Conservation (phyloP, 345 rosid genomes). For the Heritiera littoralis region DNA sequence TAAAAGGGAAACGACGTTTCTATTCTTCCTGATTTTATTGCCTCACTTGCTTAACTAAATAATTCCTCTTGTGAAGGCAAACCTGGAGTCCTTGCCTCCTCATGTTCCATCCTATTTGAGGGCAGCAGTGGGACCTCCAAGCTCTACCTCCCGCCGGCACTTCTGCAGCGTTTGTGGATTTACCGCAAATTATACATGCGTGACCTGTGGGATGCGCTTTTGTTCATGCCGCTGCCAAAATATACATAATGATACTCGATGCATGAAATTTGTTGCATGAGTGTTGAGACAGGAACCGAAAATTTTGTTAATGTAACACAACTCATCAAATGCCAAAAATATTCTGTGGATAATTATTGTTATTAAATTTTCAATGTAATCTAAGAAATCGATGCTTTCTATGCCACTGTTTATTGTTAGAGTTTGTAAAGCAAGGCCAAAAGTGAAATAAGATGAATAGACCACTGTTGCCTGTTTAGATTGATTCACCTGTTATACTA, state of each 20-base stretch:
- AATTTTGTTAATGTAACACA: not conserved
- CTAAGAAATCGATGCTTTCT: not conserved
- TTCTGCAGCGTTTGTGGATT: constrained; percentile 88
- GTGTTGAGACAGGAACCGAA: constrained; percentile 10
- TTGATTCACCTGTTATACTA: too few relatives aligned
- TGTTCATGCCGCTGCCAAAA: constrained; percentile 79
- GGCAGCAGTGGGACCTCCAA: constrained; percentile 83
- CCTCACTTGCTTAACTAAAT: constrained; percentile 7
- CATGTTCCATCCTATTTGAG: constrained; percentile 78
- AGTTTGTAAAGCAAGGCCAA: too few relatives aligned
- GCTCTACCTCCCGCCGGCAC: constrained; percentile 73
- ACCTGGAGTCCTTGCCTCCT: constrained; percentile 76
- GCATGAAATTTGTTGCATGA: constrained; percentile 86
- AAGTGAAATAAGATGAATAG: too few relatives aligned
- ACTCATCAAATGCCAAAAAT: not conserved
- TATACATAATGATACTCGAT: constrained; percentile 84
- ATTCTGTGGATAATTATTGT: not conserved
- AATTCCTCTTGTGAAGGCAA: constrained; percentile 47
- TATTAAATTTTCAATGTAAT: not conserved
- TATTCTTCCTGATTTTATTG: not conserved
- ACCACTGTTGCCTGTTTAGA: too few relatives aligned
- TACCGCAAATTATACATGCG: constrained; percentile 70
- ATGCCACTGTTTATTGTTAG: not conserved
- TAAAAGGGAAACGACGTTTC: constrained; percentile 15
- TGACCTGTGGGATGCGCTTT: constrained; percentile 80